Evolutionary conservation across 768 basidiomycete species (phyloP).

Genomic region (Macrocybe gigantea): DNA sequence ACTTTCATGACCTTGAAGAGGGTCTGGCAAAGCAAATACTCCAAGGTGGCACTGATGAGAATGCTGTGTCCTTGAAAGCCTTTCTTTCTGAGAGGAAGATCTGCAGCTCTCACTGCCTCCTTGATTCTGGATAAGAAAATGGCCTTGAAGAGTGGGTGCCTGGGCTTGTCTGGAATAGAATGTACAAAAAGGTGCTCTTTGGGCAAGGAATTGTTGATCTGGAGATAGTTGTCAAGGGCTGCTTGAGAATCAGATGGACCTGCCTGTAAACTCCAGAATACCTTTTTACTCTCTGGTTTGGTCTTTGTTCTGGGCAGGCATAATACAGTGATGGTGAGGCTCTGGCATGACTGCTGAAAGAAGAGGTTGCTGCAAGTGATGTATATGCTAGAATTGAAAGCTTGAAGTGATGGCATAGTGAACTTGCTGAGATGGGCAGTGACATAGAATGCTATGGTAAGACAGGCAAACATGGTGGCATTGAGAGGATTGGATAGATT

Average conservation of each 20-base stretch:
- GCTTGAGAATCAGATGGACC: conserved; percentile 5
- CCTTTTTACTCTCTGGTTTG: conserved; percentile 3
- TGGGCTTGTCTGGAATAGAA: not conserved
- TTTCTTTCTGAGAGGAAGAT: not conserved
- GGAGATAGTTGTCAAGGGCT: conserved; percentile 1
- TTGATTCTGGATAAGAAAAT: not conserved
- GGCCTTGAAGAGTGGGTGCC: not conserved
- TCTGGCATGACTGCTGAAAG: not conserved
- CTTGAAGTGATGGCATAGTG: conserved; percentile 19
- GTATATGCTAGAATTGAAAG: not conserved
- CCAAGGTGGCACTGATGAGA: conserved; percentile 11
- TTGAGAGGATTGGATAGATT: conserved; percentile 22
- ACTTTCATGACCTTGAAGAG: conserved; percentile 17
- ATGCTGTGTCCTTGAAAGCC: conserved; percentile 14
- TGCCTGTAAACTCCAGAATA: conserved; percentile 7
- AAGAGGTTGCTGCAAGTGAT: not conserved
- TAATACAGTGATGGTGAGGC: not conserved
- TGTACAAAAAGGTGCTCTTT: not conserved
- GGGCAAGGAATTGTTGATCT: not conserved
- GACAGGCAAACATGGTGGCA: conserved; percentile 27
- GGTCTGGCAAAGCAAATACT: conserved; percentile 10
- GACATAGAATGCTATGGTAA: conserved; percentile 30
- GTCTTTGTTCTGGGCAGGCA: conserved; percentile 1
- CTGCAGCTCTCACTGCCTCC: not conserved
- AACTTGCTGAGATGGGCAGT: conserved; percentile 28